Conservation (phyloP, 495 filamentous ascomycete genomes). For the Jackrogersella minutella region DNA sequence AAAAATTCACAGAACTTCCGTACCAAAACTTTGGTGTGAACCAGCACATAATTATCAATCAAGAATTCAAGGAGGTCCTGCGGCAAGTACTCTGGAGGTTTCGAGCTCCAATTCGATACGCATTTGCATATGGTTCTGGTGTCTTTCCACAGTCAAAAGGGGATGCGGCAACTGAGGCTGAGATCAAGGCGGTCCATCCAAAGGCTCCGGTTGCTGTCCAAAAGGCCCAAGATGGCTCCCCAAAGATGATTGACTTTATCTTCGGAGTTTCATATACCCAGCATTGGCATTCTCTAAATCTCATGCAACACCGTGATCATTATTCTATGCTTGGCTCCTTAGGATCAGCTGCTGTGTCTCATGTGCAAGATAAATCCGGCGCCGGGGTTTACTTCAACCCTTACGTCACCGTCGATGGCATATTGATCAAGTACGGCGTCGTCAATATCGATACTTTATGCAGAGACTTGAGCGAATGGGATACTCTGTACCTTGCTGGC, state of each 20-base stretch:
- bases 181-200: slow-evolving; percentile 71
- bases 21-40: slow-evolving; percentile 91
- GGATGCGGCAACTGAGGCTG: slow-evolving; percentile 57
- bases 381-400: slow-evolving; percentile 98
- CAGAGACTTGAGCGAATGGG: slow-evolving; percentile 84
- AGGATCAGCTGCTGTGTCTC: slow-evolving; percentile 81
- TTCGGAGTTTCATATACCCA: slow-evolving; percentile 95
- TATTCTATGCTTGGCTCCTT: slow-evolving; percentile 88
- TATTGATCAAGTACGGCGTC: slow-evolving; percentile 96
- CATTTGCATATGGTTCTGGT: slow-evolving; percentile 96
- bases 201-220: slow-evolving; percentile 78
- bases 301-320: slow-evolving; percentile 87
- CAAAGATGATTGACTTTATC: slow-evolving; percentile 98
- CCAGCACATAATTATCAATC: slow-evolving; percentile 92
- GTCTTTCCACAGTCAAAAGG: slow-evolving; percentile 84
- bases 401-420: slow-evolving; percentile 94
- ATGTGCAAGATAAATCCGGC: slow-evolving; percentile 85
- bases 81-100: slow-evolving; percentile 93
- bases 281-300: slow-evolving; percentile 95
- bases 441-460: slow-evolving; percentile 91
- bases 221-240: slow-evolving; percentile 81
- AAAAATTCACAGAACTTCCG: slow-evolving; percentile 84
- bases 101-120: slow-evolving; percentile 90
- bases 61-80: slow-evolving; percentile 90
- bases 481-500: slow-evolving; percentile 91